Evolutionary conservation across 768 basidiomycete species (phyloP), one percentile per base, ranked within the genome.

Genomic region (Leccinellum albellum): DNA sequence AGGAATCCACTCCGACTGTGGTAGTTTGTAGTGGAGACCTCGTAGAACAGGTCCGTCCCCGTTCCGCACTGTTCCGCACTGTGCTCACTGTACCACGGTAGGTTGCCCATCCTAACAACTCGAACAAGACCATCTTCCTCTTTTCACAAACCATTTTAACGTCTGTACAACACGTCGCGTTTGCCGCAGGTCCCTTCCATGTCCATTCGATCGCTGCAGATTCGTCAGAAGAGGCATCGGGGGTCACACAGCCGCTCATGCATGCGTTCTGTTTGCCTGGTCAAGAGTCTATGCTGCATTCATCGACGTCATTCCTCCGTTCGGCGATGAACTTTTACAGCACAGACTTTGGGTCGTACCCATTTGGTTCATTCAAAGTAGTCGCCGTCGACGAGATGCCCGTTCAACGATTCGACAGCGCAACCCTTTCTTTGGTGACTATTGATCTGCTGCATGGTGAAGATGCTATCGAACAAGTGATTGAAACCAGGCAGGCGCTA

Each of bases 11-110:
- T 61, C 93, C 91, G 3, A 91, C 95, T 0, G 77, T 94, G 44
- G 96, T 96, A 0, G 82, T 95, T 23, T 95, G 94, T 63, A 98
- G 92, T 68, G 97, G 96, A 15, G 96, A 98, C 66, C 78, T 98
- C 46, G 83, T 91, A 62, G 95, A 99, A 74, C 94, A 96, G 82
- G 93, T 90, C 70, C 60, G 78, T 72, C 37, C 28, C 49, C 21
- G 15, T 62, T 58, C 47, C 53, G 54, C 47, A n/a, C 51, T 28
- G 21, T 51, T 49, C 58, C 15, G 31, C 26, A 31, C 45, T 32
- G 44, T 24, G 28, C 51, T 62, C 42, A 62, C 62, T 44, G 61
- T 24, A 59, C 46, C 23, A 26, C 24, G 28, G 12, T 51, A 97
- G 91, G 86, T 98, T 57, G 86, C 90, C 12, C 96, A 99, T 74